These are phyloP conservation scores for Chaetomiaceae sp. DNA, from an alignment of 2,329 filamentous ascomycete species.

Conservation along the genomic window DNA sequence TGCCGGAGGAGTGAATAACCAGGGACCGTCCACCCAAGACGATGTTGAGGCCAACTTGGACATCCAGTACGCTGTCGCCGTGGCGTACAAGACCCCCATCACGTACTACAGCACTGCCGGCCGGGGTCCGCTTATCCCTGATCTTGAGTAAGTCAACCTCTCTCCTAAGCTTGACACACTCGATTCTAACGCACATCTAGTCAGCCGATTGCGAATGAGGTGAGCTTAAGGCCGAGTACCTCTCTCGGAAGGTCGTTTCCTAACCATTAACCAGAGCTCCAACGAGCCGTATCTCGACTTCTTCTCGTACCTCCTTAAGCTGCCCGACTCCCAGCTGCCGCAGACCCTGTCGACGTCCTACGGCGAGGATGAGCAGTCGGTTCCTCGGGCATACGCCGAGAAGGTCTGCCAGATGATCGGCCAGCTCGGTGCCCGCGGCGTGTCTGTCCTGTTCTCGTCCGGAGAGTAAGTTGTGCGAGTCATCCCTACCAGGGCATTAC, in stretches of 20 bases:
- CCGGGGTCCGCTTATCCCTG: constrained; percentile 40
- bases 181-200: neutral
- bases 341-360: constrained; percentile 62
- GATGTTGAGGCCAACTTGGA: constrained; percentile 58
- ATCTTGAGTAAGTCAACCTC: constrained; percentile 36
- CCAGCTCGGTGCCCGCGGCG: constrained; percentile 61
- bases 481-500: no score
- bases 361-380: constrained; percentile 60
- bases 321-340: constrained; percentile 49
- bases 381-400: constrained; percentile 55
- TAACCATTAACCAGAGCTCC: neutral
- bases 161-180: neutral
- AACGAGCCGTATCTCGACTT: constrained; percentile 67
- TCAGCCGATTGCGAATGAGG: constrained; percentile 5
- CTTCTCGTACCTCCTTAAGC: constrained; percentile 53
- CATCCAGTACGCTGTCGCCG: constrained; percentile 54
- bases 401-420: constrained; percentile 60
- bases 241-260: neutral
- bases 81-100: constrained; percentile 51
- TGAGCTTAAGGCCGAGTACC: neutral
- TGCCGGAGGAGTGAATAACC: constrained; percentile 51
- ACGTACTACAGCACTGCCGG: constrained; percentile 58
- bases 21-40: constrained; percentile 38
- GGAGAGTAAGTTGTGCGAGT: constrained; percentile 33
- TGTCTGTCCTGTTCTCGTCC: constrained; percentile 56